A percentile compares a stretch with the other conserved stretches of the same genome.
These are phyloP conservation scores for Paraphaeosphaeria minitans DNA, from an alignment of 2,329 filamentous ascomycete species.

Conservation along the genomic window DNA sequence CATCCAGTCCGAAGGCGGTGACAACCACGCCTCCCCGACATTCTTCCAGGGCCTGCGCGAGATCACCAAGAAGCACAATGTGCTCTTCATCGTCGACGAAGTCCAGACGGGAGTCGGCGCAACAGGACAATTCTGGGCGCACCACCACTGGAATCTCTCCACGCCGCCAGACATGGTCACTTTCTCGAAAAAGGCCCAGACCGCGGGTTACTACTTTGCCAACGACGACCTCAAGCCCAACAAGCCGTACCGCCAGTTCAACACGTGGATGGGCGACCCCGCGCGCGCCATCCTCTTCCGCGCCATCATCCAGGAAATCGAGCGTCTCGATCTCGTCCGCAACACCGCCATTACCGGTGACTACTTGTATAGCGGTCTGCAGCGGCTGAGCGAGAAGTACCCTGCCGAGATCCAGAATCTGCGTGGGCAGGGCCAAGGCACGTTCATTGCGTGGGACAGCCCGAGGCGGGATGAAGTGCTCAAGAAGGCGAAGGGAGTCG, in stretches of 20 bases:
- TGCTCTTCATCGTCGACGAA: constrained; percentile 90
- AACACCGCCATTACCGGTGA: constrained; percentile 78
- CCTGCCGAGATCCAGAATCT: constrained; percentile 82
- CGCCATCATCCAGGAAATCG: constrained; percentile 81
- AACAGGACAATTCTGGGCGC: constrained; percentile 94
- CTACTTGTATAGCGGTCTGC: constrained; percentile 75
- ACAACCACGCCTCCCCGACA: constrained; percentile 86
- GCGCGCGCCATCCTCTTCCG: constrained; percentile 84
- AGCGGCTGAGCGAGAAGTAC: constrained; percentile 70
- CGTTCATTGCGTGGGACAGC: constrained; percentile 91
- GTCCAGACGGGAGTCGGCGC: constrained; percentile 93
- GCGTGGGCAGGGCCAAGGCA: constrained; percentile 84
- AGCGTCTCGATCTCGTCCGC: constrained; percentile 75
- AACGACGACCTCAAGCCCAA: constrained; percentile 81
- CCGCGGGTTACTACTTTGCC: constrained; percentile 89
- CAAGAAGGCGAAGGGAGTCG: constrained; percentile 75
- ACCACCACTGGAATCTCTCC: constrained; percentile 87
- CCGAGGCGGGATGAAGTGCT: constrained; percentile 80
- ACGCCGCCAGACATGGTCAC: constrained; percentile 90
- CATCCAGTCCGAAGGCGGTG: constrained; percentile 90
- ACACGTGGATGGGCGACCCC: constrained; percentile 97
- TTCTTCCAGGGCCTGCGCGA: constrained; percentile 87
- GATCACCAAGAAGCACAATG: constrained; percentile 75
- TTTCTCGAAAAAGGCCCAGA: constrained; percentile 94
- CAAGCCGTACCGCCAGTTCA: constrained; percentile 95